Base-by-base conservation (phyloP, 2,329 filamentous ascomycete genomes). In the Botrytis pseudocinerea region DNA sequence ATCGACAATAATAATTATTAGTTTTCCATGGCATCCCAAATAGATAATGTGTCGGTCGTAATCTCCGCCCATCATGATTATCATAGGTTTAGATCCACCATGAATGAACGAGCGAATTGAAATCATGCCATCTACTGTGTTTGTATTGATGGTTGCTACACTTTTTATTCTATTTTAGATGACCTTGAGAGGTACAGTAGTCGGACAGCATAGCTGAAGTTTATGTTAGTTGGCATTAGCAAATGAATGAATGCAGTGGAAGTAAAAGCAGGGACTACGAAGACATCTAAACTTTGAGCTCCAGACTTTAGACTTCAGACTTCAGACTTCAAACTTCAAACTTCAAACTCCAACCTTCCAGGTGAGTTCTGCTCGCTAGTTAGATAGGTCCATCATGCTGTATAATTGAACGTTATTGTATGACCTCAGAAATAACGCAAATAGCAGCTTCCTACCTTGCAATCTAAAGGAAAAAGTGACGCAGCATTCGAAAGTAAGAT, bases 171-270 rank as follows among this genome's bases (percentile, higher is more conserved):
- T 57, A 28, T 28, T 57, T 66, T 65, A 32, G 63, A 38, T 12
- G n/a, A 14, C 32, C 28, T 32, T 69, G 51, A 32, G 25, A 44
- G 48, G 48, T 59, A 22, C 48, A 62, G 35, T n/a, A 32, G 48
- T 63, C 25, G n/a, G 25, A n/a, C 51, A 54, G 69, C 12, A 64
- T 60, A 64, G 69, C 69, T 64, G 69, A 71, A 64, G 69, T 63
- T 16, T 32, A 48, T 48, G 48, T 57, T 25, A 42, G 35, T 35
- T 64, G 42, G 40, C 42, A 62, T 70, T 70, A 62, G 28, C 57
- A 46, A 48, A 66, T 64, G 62, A 48, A 66, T 64, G 62, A 44
- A 64, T 66, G 64, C 32, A 51, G 46, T 54, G 64, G 35, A 66
- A 66, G 64, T 25, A 20, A n/a, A 7, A 54, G 48, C 25, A 54